phyloP scores from a whole-genome alignment of 495 filamentous ascomycete genomes.

The Aspergillus cavernicola region DNA sequence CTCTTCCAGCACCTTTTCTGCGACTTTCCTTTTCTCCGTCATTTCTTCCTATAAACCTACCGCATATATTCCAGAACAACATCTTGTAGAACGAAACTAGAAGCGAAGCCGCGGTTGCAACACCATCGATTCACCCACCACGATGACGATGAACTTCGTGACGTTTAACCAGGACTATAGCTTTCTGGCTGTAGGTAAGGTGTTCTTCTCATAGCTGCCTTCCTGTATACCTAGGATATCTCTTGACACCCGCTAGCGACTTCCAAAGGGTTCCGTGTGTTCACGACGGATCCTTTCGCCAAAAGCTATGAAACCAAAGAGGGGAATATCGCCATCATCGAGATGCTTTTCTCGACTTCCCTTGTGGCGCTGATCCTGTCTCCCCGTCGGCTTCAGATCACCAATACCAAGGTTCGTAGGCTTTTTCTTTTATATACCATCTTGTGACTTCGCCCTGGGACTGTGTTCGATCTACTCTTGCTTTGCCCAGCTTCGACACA shows the following conservation, averaged over 20 bases:
- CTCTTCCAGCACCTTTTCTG: neutral
- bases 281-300: constrained; percentile 90
- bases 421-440: neutral
- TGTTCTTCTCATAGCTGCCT: neutral
- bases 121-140: constrained; percentile 9
- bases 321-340: constrained; percentile 88
- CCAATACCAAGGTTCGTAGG: constrained; percentile 85
- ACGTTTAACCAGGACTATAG: constrained; percentile 99
- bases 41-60: neutral
- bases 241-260: constrained; percentile 58
- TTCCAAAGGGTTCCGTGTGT: constrained; percentile 87
- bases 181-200: constrained; percentile 85
- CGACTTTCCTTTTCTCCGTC: neutral
- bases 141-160: constrained; percentile 87
- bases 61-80: neutral
- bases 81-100: constrained; percentile 1
- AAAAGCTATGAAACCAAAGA: constrained; percentile 92
- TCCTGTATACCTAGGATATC: constrained; percentile 7
- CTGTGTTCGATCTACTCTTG: too few species aligned
- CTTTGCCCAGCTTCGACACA: too few species aligned
- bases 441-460: neutral
- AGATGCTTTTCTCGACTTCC: constrained; percentile 99
- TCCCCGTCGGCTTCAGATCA: constrained; percentile 84
- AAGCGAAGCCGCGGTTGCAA: constrained; percentile 2
- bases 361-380: constrained; percentile 89